Conservation (phyloP, 768 basidiomycete genomes). For the Boletus rubropictus region DNA sequence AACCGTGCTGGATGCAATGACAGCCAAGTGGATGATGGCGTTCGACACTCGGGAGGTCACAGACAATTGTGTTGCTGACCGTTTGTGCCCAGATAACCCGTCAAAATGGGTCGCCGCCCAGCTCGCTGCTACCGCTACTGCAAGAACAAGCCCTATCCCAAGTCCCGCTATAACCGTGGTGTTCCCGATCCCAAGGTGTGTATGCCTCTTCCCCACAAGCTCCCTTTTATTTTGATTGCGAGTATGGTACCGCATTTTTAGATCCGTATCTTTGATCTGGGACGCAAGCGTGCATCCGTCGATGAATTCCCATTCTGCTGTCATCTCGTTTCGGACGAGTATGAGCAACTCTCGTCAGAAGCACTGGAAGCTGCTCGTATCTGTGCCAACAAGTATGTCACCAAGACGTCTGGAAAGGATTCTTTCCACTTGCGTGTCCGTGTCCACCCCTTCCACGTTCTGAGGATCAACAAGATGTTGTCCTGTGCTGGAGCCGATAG, state of each 20-base stretch:
- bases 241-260: conserved; percentile 26
- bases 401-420: conserved; percentile 97
- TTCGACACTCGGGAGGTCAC: not conserved
- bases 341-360: conserved; percentile 93
- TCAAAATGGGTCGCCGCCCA: conserved; percentile 89
- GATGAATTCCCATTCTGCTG: conserved; percentile 98
- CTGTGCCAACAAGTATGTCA: conserved; percentile 99
- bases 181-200: conserved; percentile 89
- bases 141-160: conserved; percentile 99
- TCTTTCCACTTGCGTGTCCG: conserved; percentile 98
- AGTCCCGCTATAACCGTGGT: conserved; percentile 96
- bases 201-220: not conserved
- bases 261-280: conserved; percentile 96
- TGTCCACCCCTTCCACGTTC: conserved; percentile 96
- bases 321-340: conserved; percentile 96
- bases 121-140: conserved; percentile 99
- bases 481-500: conserved; percentile 98
- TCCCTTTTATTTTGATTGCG: not conserved
- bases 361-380: conserved; percentile 98
- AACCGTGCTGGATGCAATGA: conserved; percentile 13
- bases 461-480: conserved; percentile 99
- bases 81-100: conserved; percentile 8
- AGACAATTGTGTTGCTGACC: conserved; percentile 4
- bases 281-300: conserved; percentile 91
- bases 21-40: conserved; percentile 7